These are phyloP conservation scores for Suhomyces tanzawaensis DNA, from an alignment of 805 yeast species.

Conservation along the genomic window DNA sequence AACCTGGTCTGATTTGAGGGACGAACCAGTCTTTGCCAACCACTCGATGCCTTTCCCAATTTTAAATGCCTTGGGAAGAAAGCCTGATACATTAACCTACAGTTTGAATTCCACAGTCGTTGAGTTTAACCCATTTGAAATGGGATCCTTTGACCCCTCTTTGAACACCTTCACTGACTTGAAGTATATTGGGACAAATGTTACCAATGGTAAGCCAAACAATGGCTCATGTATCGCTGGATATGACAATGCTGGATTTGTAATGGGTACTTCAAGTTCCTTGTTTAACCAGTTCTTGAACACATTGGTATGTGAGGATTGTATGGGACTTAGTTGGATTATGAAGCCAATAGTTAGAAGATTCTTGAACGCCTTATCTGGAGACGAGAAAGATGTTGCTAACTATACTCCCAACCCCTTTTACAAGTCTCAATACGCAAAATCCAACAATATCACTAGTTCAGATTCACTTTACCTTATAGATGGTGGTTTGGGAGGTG, in stretches of 20 bases:
- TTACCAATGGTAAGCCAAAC: slow-evolving; percentile 29
- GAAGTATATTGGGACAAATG: slow-evolving; percentile 35
- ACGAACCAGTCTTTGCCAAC: slow-evolving; percentile 23
- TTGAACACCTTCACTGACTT: slow-evolving; percentile 38
- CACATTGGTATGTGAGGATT: slow-evolving; percentile 34
- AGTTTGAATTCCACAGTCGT: slow-evolving; percentile 37
- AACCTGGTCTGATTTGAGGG: slow-evolving; percentile 35
- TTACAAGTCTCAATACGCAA: slow-evolving; percentile 27
- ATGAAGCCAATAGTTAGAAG: slow-evolving; percentile 24
- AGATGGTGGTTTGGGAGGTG: slow-evolving; percentile 43
- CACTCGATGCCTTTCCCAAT: slow-evolving; percentile 44
- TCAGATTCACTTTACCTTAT: slow-evolving; percentile 32
- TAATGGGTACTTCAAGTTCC: slow-evolving; percentile 40
- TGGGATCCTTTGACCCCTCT: slow-evolving; percentile 42
- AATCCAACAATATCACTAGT: slow-evolving; percentile 21
- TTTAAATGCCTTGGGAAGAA: slow-evolving; percentile 34
- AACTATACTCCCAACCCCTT: slow-evolving; percentile 38
- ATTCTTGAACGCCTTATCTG: slow-evolving; percentile 27
- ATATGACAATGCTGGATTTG: slow-evolving; percentile 39
- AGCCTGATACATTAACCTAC: slow-evolving; percentile 29
- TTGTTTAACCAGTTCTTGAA: slow-evolving; percentile 36
- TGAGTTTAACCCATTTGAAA: slow-evolving; percentile 42
- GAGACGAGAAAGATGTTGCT: slow-evolving; percentile 30
- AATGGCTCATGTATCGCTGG: slow-evolving; percentile 28
- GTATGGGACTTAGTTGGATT: slow-evolving; percentile 22